phyloP scores from a whole-genome alignment of 345 rosid species.

The Adansonia digitata region DNA sequence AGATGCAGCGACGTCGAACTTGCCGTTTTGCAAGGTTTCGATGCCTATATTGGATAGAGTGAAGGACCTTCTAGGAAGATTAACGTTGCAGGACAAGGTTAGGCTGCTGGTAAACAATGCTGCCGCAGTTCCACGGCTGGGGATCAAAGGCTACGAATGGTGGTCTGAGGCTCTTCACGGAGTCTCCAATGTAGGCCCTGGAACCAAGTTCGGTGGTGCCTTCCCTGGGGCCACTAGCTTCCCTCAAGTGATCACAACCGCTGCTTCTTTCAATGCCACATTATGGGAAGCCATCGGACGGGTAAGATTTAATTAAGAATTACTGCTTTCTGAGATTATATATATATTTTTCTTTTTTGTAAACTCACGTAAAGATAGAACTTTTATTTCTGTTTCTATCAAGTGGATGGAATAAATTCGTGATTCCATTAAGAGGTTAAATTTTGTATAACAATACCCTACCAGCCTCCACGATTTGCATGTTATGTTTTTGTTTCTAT shows the following conservation, averaged over 20 bases:
- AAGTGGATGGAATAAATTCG: too few species aligned
- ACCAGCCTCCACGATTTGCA: too few species aligned
- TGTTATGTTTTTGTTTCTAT: too few species aligned
- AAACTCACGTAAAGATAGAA: too few species aligned
- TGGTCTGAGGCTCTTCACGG: slow-evolving; percentile 99
- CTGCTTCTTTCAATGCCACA: slow-evolving; percentile 72
- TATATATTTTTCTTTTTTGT: too few species aligned
- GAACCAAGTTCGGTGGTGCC: slow-evolving; percentile 55
- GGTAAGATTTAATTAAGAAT: slow-evolving; percentile 41
- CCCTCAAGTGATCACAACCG: slow-evolving; percentile 85
- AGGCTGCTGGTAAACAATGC: slow-evolving; percentile 64
- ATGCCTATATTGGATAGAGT: slow-evolving; percentile 53
- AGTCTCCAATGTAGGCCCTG: slow-evolving; percentile 73
- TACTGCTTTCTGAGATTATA: too few species aligned
- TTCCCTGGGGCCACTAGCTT: slow-evolving; percentile 81
- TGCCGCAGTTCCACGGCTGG: slow-evolving; percentile 62
- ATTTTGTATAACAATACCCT: too few species aligned
- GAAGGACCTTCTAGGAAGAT: slow-evolving; percentile 52
- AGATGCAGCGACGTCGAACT: slow-evolving; percentile 25
- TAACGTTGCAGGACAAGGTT: slow-evolving; percentile 70
- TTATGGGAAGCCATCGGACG: slow-evolving; percentile 86
- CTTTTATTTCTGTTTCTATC: too few species aligned
- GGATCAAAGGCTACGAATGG: slow-evolving; percentile 82
- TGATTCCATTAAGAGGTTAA: too few species aligned
- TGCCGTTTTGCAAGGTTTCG: slow-evolving; percentile 50